phyloP scores from a whole-genome alignment of 352 stramenopile species.

The Phytophthora cryptogea region DNA sequence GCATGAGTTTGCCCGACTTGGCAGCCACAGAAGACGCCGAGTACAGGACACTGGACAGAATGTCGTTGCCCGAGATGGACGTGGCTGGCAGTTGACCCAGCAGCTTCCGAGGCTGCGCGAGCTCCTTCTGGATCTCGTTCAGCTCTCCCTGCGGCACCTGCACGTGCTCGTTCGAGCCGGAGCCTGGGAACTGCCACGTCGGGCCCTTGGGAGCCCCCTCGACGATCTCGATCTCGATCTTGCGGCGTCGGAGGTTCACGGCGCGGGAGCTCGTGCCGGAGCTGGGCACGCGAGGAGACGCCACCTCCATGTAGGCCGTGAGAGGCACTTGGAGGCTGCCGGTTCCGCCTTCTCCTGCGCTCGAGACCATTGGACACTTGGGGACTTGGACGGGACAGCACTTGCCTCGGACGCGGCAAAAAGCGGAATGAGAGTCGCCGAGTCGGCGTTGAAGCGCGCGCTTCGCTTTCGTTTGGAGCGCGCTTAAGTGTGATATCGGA shows the following conservation, averaged over 20 bases:
- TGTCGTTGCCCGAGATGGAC: constrained; percentile 90
- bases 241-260: constrained; percentile 41
- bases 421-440: constrained; percentile 14
- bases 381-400: constrained; percentile 8
- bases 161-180: constrained; percentile 39
- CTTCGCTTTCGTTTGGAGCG: constrained; percentile 5
- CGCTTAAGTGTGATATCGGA: constrained; percentile 20
- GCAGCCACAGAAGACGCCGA: constrained; percentile 41
- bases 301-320: constrained; percentile 30
- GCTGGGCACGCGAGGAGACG: constrained; percentile 19
- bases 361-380: constrained; percentile 16
- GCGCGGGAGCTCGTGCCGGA: constrained; percentile 20
- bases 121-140: constrained; percentile 36
- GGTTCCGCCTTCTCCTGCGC: constrained; percentile 20
- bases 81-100: constrained; percentile 78
- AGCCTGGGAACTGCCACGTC: constrained; percentile 48
- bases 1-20: constrained; percentile 77
- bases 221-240: constrained; percentile 55
- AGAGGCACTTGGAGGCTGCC: constrained; percentile 23
- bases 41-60: constrained; percentile 87
- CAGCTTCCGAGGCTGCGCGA: constrained; percentile 37
- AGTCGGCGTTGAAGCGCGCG: not conserved
- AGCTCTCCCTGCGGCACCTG: constrained; percentile 40
- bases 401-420: constrained; percentile 18
- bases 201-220: constrained; percentile 33